phyloP scores from a whole-genome alignment of 139 green algal species.

The Ettlia oleoabundans region DNA sequence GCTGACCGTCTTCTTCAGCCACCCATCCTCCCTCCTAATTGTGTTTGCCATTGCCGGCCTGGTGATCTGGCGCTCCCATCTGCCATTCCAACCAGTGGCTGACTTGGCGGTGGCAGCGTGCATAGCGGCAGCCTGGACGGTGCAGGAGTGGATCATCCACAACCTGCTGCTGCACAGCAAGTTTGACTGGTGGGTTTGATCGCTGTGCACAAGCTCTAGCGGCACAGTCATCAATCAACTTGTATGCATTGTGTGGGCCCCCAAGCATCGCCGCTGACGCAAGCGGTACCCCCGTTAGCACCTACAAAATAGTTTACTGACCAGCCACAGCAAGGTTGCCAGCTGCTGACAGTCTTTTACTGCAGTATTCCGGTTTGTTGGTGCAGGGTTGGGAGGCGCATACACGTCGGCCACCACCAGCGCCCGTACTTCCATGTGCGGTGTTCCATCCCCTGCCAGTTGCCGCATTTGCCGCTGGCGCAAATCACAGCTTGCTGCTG shows the following conservation, averaged over 20 bases:
- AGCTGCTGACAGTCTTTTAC: too few species aligned
- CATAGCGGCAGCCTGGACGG: not conserved
- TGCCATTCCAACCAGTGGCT: not conserved
- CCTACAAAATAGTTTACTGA: too few species aligned
- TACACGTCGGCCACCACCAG: conserved; percentile 26
- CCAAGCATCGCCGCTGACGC: too few species aligned
- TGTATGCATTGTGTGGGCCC: too few species aligned
- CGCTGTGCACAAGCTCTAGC: too few species aligned
- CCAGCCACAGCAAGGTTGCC: too few species aligned
- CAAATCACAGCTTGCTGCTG: too few species aligned
- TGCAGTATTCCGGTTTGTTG: too few species aligned
- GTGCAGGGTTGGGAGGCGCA: conserved; percentile 16
- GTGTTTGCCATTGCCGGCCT: not conserved
- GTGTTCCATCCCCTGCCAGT: not conserved
- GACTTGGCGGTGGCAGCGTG: not conserved
- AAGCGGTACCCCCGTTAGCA: too few species aligned
- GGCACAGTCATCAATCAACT: too few species aligned
- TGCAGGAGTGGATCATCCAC: conserved; percentile 32
- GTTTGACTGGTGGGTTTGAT: conserved; percentile 26
- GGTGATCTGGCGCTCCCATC: not conserved
- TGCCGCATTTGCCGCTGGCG: not conserved
- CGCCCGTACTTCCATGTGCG: conserved; percentile 31
- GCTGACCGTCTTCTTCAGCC: not conserved
- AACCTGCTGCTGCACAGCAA: conserved; percentile 17
- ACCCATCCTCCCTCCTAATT: conserved; percentile 14